phyloP scores from a whole-genome alignment of 163 green algal species.

The Scenedesmus sp. region DNA sequence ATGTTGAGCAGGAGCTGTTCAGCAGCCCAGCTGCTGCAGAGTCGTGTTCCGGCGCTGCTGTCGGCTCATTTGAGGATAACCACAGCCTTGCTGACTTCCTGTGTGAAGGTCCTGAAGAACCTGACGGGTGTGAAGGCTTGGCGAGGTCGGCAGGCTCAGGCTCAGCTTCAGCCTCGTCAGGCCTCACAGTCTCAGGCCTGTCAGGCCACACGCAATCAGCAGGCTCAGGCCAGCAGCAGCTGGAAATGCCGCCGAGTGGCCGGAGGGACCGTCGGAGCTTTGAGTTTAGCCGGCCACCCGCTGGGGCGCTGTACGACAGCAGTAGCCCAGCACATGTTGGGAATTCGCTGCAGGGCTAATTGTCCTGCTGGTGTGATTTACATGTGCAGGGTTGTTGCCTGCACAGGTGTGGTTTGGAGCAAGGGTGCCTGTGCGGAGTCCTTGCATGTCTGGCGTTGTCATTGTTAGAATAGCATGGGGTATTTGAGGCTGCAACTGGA shows the following conservation, averaged over 20 bases:
- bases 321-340: background rate
- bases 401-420: background rate
- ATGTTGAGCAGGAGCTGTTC: background rate
- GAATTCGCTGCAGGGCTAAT: background rate
- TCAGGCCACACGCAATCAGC: background rate
- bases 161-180: background rate
- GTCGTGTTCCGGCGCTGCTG: background rate
- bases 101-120: background rate
- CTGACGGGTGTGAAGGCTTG: background rate
- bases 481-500: no score
- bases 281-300: background rate
- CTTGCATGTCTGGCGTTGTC: background rate
- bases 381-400: background rate
- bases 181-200: background rate
- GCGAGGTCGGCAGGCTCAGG: background rate
- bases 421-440: background rate
- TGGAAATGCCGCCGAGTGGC: background rate
- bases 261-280: background rate
- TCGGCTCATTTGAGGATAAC: background rate
- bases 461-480: no score
- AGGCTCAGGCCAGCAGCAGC: background rate
- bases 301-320: background rate
- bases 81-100: background rate
- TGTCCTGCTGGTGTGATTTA: background rate
- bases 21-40: background rate